A percentile compares a stretch with the other conserved stretches of the same genome.
Conservation (phyloP, 2,329 filamentous ascomycete genomes). For the Thelonectria discophora region DNA sequence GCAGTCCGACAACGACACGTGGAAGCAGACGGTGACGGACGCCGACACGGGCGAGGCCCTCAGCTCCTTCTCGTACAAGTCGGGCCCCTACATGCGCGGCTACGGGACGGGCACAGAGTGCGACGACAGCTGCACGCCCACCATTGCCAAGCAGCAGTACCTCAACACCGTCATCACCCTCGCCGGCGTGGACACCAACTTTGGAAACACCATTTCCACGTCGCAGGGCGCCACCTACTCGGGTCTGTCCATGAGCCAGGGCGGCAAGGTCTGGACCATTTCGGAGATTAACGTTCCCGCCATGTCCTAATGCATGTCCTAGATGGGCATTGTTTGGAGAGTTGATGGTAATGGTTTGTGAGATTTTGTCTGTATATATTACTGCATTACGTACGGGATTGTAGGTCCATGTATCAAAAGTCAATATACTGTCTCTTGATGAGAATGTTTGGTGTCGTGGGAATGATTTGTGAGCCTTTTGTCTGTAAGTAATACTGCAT, state of each 20-base stretch:
- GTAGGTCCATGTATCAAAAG: neutral
- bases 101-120: conserved; percentile 37
- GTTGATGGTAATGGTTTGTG: neutral
- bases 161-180: conserved; percentile 34
- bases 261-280: conserved; percentile 33
- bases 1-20: conserved; percentile 33
- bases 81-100: conserved; percentile 32
- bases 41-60: conserved; percentile 29
- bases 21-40: conserved; percentile 31
- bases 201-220: conserved; percentile 29
- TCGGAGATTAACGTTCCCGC: conserved; percentile 29
- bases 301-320: conserved; percentile 27
- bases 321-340: neutral
- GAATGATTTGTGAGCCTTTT: too few species aligned
- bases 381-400: neutral
- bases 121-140: conserved; percentile 28
- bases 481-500: too few species aligned
- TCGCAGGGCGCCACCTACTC: conserved; percentile 31
- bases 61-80: conserved; percentile 31
- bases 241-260: conserved; percentile 22
- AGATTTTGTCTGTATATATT: conserved; percentile 4
- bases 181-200: conserved; percentile 26
- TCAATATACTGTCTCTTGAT: neutral
- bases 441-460: neutral
- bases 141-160: conserved; percentile 30